Conservation (phyloP, 164 flowering plant genomes). For the Macadamia tetraphylla region DNA sequence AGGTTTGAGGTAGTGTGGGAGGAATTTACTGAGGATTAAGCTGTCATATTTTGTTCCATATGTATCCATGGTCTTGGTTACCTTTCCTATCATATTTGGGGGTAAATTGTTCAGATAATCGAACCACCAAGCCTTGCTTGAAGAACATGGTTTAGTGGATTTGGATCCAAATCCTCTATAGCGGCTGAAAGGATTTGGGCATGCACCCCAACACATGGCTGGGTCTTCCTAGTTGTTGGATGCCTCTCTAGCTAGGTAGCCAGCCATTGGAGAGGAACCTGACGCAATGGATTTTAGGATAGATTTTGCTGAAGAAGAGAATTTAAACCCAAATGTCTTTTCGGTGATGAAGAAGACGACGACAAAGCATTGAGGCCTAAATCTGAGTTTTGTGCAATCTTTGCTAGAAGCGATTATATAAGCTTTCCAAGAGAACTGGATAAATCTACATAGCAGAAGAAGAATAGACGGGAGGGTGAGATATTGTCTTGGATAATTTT, state of each 20-base stretch:
- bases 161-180: too few relatives aligned
- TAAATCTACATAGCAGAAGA: slow-evolving; percentile 34
- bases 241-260: too few relatives aligned
- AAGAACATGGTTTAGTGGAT: background rate
- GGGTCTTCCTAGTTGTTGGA: too few relatives aligned
- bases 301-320: slow-evolving; percentile 19
- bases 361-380: slow-evolving; percentile 15
- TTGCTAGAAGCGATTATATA: slow-evolving; percentile 31
- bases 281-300: too few relatives aligned
- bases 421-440: slow-evolving; percentile 37
- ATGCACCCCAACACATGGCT: too few relatives aligned
- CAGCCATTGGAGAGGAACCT: too few relatives aligned
- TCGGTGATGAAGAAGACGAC: slow-evolving; percentile 15
- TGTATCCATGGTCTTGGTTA: slow-evolving; percentile 31
- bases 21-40: slow-evolving; percentile 24
- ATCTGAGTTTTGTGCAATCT: slow-evolving; percentile 49
- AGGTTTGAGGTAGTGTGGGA: slow-evolving; percentile 52
- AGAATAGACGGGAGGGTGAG: too few relatives aligned
- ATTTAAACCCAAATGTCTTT: slow-evolving; percentile 9
- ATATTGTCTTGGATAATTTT: background rate
- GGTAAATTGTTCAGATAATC: slow-evolving; percentile 37
- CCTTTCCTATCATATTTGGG: slow-evolving; percentile 32
- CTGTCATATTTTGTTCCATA: slow-evolving; percentile 37
- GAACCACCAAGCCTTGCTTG: slow-evolving; percentile 46
- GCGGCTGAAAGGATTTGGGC: too few relatives aligned